Evolutionary conservation across 768 basidiomycete species (phyloP).

Genomic region (Panaeolus cyanescens): DNA sequence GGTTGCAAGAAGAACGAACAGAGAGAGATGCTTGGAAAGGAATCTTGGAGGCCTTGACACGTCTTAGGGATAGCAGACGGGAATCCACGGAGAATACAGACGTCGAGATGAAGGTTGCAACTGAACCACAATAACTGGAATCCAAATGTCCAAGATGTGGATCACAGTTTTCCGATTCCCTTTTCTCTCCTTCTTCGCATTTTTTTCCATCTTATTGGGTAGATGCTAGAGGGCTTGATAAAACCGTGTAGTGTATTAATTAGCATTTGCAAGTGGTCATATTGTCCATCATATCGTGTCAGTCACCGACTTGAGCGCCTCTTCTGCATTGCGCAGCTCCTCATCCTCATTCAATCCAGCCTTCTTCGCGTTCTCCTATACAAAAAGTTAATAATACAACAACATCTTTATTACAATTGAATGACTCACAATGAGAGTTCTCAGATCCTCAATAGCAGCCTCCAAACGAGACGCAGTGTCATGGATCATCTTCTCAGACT

Average conservation of each 20-base stretch:
- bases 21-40: constrained; percentile 80
- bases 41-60: constrained; percentile 65
- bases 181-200: constrained; percentile 1
- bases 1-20: constrained; percentile 76
- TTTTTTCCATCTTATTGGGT: too few relatives aligned
- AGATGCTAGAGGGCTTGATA: too few relatives aligned
- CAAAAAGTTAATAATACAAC: constrained; percentile 7
- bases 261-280: too few relatives aligned
- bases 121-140: not conserved
- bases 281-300: too few relatives aligned
- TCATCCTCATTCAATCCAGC: constrained; percentile 40
- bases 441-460: constrained; percentile 62
- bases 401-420: constrained; percentile 2
- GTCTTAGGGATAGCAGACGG: constrained; percentile 51
- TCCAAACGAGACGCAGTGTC: constrained; percentile 66
- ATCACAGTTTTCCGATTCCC: too few relatives aligned
- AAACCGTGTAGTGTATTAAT: too few relatives aligned
- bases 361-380: constrained; percentile 34
- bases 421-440: constrained; percentile 65
- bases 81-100: constrained; percentile 21
- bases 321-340: constrained; percentile 59
- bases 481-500: constrained; percentile 79
- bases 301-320: constrained; percentile 42
- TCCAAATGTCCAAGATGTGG: not conserved
- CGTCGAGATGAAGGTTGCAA: constrained; percentile 12